A percentile compares a stretch with the other conserved stretches of the same genome.
phyloP scores from a whole-genome alignment of 495 filamentous ascomycete species.

The Penicillium riverlandense region DNA sequence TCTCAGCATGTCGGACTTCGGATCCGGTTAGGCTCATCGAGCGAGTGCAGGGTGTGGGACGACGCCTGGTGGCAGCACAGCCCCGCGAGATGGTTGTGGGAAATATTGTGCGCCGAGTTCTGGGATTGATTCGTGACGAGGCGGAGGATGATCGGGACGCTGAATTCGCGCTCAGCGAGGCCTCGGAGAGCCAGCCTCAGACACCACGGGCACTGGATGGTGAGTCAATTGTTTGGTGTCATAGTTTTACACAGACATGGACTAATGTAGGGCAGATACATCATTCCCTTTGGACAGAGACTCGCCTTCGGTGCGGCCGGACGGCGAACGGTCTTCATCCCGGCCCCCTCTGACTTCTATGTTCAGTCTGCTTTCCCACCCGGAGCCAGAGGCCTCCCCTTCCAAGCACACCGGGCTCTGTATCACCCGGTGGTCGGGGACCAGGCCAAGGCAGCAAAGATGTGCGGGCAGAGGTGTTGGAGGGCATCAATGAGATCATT shows the following conservation, averaged over 20 bases:
- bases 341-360: constrained; percentile 63
- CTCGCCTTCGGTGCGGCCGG: constrained; percentile 17
- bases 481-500: constrained; percentile 83
- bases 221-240: constrained; percentile 6
- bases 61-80: constrained; percentile 67
- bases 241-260: neutral
- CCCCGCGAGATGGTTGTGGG: constrained; percentile 86
- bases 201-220: constrained; percentile 36
- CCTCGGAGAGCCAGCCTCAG: constrained; percentile 42
- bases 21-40: constrained; percentile 72
- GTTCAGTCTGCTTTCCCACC: constrained; percentile 74
- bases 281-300: constrained; percentile 29
- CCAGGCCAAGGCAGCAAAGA: constrained; percentile 40
- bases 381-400: constrained; percentile 38
- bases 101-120: constrained; percentile 83
- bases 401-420: constrained; percentile 37
- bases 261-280: constrained; percentile 19
- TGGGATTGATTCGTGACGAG: constrained; percentile 88
- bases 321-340: constrained; percentile 32
- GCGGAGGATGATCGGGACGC: constrained; percentile 71
- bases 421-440: constrained; percentile 34
- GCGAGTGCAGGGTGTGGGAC: constrained; percentile 67
- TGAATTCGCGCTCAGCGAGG: constrained; percentile 50
- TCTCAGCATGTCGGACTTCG: constrained; percentile 56
- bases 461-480: constrained; percentile 79